phyloP scores from a whole-genome alignment of 495 filamentous ascomycete species.

The Neurospora sp. region DNA sequence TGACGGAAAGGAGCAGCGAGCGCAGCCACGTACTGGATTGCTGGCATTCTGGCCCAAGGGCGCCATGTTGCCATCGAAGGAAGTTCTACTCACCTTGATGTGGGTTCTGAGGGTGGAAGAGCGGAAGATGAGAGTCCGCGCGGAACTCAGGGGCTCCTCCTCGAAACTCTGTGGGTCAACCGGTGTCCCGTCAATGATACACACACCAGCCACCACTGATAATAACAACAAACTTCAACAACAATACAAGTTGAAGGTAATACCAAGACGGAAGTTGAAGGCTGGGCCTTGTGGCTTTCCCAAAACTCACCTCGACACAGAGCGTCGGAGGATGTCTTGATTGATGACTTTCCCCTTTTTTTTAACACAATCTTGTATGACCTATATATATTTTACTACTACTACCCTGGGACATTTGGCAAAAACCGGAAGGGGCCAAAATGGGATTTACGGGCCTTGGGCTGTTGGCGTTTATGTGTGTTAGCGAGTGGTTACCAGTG shows the following conservation, averaged over 20 bases:
- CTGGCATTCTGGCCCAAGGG: constrained; percentile 30
- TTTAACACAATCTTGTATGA: background rate
- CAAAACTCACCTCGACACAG: background rate
- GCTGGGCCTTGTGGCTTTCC: background rate
- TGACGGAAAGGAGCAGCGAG: constrained; percentile 23
- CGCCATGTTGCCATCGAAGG: constrained; percentile 39
- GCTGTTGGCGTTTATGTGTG: background rate
- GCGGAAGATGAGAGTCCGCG: constrained; percentile 23
- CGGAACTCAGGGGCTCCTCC: constrained; percentile 8
- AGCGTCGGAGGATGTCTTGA: background rate
- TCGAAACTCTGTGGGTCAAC: constrained; percentile 14
- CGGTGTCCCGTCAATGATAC: constrained; percentile 15
- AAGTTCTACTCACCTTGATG: constrained; percentile 41
- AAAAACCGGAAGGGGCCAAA: background rate
- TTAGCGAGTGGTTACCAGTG: background rate
- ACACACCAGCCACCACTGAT: constrained; percentile 5
- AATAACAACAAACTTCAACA: background rate
- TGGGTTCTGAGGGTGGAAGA: constrained; percentile 43
- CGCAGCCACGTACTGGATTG: constrained; percentile 22
- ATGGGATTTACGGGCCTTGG: background rate
- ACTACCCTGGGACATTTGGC: background rate
- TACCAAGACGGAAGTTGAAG: background rate
- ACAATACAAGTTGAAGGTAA: constrained; percentile 1
- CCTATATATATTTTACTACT: background rate
- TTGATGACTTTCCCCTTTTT: background rate